A percentile compares a stretch with the other conserved stretches of the same genome.
Evolutionary conservation across 441 rosid species (phyloP).

Genomic region (Corymbia citriodora): DNA sequence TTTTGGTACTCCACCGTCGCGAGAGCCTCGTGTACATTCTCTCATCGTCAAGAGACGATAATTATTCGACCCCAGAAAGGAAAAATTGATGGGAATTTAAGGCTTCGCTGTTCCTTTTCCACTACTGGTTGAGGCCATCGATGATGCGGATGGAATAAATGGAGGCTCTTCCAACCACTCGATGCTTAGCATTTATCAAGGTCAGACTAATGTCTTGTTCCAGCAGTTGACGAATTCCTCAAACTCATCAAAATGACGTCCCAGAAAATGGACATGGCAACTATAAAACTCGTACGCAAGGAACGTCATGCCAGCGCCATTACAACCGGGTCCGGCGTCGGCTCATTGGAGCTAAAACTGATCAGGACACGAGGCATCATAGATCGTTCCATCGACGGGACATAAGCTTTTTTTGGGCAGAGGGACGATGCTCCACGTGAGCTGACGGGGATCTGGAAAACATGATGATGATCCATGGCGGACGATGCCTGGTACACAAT

Average conservation of each 20-base stretch:
- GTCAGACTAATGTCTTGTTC: neutral
- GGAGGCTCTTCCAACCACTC: neutral
- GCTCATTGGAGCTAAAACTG: neutral
- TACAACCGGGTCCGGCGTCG: neutral
- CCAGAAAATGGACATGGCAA: neutral
- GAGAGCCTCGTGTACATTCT: neutral
- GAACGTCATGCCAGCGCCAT: neutral
- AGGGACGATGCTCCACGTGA: neutral
- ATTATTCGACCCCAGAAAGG: neutral
- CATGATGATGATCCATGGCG: neutral
- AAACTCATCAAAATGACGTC: neutral
- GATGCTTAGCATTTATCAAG: neutral
- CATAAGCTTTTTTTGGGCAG: neutral
- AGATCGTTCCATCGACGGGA: neutral
- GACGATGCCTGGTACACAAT: neutral
- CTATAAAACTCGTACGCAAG: neutral
- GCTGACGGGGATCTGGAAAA: neutral
- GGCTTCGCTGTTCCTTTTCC: neutral
- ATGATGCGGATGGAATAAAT: neutral
- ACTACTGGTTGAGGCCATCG: neutral
- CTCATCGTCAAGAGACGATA: neutral
- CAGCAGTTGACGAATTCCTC: neutral
- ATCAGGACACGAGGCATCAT: neutral
- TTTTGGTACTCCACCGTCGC: neutral
- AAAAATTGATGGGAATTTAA: neutral